Evolutionary conservation across 306 rosid genomes (phyloP), one percentile per base, ranked within the genome.

Genomic region (Amphicarpaea edgeworthii): DNA sequence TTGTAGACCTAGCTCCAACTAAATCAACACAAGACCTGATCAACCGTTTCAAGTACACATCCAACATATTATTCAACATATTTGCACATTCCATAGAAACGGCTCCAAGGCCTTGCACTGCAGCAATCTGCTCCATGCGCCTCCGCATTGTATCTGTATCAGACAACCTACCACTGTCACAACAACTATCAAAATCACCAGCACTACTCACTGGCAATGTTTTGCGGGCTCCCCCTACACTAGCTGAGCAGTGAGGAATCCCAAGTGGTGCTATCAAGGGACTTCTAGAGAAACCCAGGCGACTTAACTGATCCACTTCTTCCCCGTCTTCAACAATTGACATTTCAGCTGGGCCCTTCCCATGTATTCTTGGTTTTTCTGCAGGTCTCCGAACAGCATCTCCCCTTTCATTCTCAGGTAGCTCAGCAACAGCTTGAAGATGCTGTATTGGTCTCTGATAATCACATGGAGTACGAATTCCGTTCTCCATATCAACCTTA

Each of bases 111-210:
- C 97, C 99, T 73, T 96, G 97, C 41, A 86, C 96, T 73, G 84
- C 80, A 26, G 97, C 86, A 76, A 96, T 92, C 91, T 90, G 97
- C 86, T 92, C 97, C 97, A 96, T 96, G 55, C 87, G 97, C 76
- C 89, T 89, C 85, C 87, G 86, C 81, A 96, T 71, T 6, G 87
- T 84, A 81, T 89, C 97, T 6, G 96, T 57, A 81, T 90, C 93
- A 65, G 90, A 87, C 85, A 96, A 85, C 74, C 87, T 78, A 84
- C 92, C 95, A 78, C 87, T 83, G 83, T 92, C 91, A 41, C 68
- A 80, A 81, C 26, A 85, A 74, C 90, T 81, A 80, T 63, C 77
- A 81, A 78, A 83, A 78, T 92, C 93, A 73, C 86, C 88, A 68
- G 79, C 26, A 81, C 86, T 74, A 63, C 77, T 81, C 66, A 79